phyloP scores from a whole-genome alignment of 1,139 yeast species.

The Taphrina betulina region DNA sequence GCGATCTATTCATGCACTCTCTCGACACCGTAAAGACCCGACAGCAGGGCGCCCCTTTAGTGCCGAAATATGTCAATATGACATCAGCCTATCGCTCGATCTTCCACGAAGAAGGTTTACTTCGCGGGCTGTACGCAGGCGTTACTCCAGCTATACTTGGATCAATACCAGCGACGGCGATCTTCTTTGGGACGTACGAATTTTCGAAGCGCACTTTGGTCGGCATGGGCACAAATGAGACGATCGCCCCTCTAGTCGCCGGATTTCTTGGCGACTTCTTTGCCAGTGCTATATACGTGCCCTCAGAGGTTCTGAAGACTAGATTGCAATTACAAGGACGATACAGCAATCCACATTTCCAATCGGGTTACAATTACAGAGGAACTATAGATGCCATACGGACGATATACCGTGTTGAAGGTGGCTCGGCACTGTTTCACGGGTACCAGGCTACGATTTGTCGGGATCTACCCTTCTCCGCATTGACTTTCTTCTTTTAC shows the following conservation, averaged over 20 bases:
- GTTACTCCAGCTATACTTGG: slow-evolving; percentile 89
- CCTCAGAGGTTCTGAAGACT: slow-evolving; percentile 93
- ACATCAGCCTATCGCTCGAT: slow-evolving; percentile 71
- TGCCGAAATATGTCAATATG: slow-evolving; percentile 65
- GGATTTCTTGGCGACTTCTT: slow-evolving; percentile 91
- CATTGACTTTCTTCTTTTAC: slow-evolving; percentile 91
- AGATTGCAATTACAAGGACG: slow-evolving; percentile 88
- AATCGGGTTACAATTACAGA: slow-evolving; percentile 81
- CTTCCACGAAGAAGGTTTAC: slow-evolving; percentile 75
- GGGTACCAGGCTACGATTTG: slow-evolving; percentile 92
- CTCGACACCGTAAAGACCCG: slow-evolving; percentile 94
- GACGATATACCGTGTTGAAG: slow-evolving; percentile 58
- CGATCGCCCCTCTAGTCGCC: slow-evolving; percentile 73
- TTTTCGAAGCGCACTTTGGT: slow-evolving; percentile 69
- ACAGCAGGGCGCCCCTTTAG: slow-evolving; percentile 85
- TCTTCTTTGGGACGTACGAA: slow-evolving; percentile 90
- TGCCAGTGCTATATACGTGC: slow-evolving; percentile 91
- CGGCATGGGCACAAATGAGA: slow-evolving; percentile 68
- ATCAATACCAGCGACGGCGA: slow-evolving; percentile 53
- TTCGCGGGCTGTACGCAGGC: slow-evolving; percentile 86
- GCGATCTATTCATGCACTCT: slow-evolving; percentile 92
- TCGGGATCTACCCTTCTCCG: slow-evolving; percentile 91
- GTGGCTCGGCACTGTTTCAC: slow-evolving; percentile 69
- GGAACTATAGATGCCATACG: slow-evolving; percentile 64
- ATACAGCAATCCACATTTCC: slow-evolving; percentile 72